A percentile compares a stretch with the other conserved stretches of the same genome.
Evolutionary conservation across 2,329 filamentous ascomycete species (phyloP).

Genomic region (Botryotinia convoluta): DNA sequence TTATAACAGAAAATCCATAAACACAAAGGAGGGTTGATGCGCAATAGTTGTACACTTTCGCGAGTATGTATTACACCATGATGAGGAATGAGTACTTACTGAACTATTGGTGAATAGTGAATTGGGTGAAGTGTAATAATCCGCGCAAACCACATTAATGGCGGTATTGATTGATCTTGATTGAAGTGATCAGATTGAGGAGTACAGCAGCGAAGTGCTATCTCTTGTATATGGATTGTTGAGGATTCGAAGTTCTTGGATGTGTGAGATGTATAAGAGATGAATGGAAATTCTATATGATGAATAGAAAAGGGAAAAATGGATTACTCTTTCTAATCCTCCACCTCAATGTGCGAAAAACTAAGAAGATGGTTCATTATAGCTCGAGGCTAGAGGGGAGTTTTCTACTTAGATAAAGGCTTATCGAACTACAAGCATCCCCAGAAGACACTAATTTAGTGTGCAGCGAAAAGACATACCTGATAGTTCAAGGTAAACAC

Average conservation of each 20-base stretch:
- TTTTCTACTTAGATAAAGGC: neutral
- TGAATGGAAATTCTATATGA: neutral
- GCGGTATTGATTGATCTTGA: neutral
- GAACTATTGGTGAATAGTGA: slow-evolving; percentile 20
- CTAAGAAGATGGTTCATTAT: neutral
- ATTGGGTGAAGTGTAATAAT: neutral
- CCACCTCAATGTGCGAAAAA: neutral
- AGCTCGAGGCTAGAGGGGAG: neutral
- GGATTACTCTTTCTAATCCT: neutral
- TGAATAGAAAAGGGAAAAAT: neutral
- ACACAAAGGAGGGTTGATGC: neutral
- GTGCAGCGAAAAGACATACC: neutral
- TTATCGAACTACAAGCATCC: neutral
- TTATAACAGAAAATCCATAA: neutral
- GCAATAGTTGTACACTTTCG: neutral
- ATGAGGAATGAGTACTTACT: slow-evolving; percentile 7
- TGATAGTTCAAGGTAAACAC: neutral
- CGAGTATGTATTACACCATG: slow-evolving; percentile 5
- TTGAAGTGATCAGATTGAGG: neutral
- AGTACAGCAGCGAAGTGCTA: neutral
- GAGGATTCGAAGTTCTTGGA: neutral
- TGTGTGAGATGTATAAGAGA: neutral
- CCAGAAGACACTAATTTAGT: neutral
- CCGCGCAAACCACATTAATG: slow-evolving; percentile 15
- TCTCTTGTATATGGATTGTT: neutral